Conservation (phyloP, 75 land plant genomes). For the Picea glauca region DNA sequence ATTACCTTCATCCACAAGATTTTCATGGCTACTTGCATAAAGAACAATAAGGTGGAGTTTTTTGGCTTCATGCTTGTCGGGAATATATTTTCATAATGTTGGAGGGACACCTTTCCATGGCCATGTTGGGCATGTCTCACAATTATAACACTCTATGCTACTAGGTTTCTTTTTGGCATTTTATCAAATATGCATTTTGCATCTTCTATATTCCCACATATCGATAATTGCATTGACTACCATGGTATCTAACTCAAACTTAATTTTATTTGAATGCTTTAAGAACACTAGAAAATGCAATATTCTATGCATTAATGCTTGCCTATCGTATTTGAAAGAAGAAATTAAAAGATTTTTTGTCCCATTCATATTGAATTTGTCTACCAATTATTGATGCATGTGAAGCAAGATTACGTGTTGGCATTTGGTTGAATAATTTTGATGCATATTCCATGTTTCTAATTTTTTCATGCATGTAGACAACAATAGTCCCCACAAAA, state of each 20-base stretch:
- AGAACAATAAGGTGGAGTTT: not conserved
- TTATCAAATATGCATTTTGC: too few relatives aligned
- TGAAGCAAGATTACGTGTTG: conserved; percentile 37
- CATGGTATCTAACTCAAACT: too few relatives aligned
- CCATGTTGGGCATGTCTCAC: too few relatives aligned
- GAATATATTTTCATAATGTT: too few relatives aligned
- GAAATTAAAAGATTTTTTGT: conserved; percentile 27
- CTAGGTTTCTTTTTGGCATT: conserved; percentile 41
- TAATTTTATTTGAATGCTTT: conserved; percentile 35
- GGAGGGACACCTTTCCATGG: too few relatives aligned
- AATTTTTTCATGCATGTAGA: too few relatives aligned
- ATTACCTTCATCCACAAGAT: not conserved
- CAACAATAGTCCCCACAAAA: not conserved
- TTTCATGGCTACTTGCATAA: conserved; percentile 2
- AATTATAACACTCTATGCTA: conserved; percentile 34
- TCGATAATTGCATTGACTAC: conserved; percentile 46
- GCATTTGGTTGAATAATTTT: too few relatives aligned
- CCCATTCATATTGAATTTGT: conserved; percentile 19
- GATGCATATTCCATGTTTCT: too few relatives aligned
- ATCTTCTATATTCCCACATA: conserved; percentile 23
- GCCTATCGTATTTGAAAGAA: conserved; percentile 29
- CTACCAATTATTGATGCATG: conserved; percentile 47
- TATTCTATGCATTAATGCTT: conserved; percentile 30
- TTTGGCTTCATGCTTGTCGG: conserved; percentile 15
- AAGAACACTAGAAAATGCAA: conserved; percentile 50